Evolutionary conservation across 257 asterid species (phyloP).

Genomic region (Agastache rugosa): DNA sequence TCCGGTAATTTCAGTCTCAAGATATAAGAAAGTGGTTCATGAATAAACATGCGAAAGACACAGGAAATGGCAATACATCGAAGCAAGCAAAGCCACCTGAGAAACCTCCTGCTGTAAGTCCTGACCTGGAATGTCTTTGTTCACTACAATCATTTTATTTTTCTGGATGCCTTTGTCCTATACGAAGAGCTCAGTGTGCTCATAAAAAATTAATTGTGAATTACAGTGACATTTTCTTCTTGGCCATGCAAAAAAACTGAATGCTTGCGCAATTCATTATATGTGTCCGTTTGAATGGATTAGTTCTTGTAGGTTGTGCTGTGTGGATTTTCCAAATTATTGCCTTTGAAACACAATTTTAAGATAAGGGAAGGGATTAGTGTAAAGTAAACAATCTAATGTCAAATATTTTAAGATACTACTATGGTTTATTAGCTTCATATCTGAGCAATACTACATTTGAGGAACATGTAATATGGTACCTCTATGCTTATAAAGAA

Average conservation of each 20-base stretch:
- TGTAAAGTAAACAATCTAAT: neutral
- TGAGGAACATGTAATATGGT: neutral
- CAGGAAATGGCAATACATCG: constrained; percentile 58
- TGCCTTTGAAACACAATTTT: neutral
- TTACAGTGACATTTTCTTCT: constrained; percentile 1
- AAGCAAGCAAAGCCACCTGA: constrained; percentile 56
- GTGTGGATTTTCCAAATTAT: neutral
- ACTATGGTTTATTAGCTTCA: neutral
- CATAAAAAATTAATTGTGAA: neutral
- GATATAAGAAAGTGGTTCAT: constrained; percentile 96
- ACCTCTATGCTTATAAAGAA: constrained; percentile 16
- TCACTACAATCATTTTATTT: neutral
- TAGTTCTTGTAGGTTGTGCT: neutral
- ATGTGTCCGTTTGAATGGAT: neutral
- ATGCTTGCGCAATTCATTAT: neutral
- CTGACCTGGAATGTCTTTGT: constrained; percentile 55
- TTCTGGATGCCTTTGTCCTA: constrained; percentile 1
- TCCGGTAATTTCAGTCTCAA: constrained; percentile 57
- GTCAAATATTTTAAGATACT: neutral
- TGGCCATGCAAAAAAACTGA: neutral
- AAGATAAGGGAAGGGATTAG: constrained; percentile 10
- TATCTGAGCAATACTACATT: neutral
- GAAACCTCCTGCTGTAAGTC: constrained; percentile 53
- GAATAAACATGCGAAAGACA: constrained; percentile 67
- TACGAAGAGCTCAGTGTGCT: constrained; percentile 15